phyloP scores from a whole-genome alignment of 1,284 basidiomycete genomes.

The Salmacisia buchloeana region DNA sequence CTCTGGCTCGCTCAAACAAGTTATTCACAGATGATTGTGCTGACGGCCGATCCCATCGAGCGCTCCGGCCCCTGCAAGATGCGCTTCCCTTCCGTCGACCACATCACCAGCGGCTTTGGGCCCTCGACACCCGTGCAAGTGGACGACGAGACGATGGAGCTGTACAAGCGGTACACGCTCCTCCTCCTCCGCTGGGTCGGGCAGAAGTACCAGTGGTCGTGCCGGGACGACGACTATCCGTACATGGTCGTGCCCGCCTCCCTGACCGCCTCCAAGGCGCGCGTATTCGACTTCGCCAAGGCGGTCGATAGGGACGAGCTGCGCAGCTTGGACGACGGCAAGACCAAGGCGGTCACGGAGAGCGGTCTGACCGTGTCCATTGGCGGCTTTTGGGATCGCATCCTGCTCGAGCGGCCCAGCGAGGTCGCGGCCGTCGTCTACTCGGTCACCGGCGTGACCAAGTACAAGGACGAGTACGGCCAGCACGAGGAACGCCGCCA shows the following conservation, averaged over 20 bases:
- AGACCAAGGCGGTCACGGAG: background rate
- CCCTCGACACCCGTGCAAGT: background rate
- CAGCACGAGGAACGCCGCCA: background rate
- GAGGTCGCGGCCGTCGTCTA: constrained; percentile 1
- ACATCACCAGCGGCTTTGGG: background rate
- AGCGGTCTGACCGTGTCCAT: background rate
- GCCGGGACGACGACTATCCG: background rate
- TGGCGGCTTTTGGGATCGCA: background rate
- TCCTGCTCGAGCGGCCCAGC: background rate
- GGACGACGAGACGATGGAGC: background rate
- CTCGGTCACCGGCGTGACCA: background rate
- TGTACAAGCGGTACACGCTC: background rate
- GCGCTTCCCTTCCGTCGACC: background rate
- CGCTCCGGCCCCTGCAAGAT: background rate
- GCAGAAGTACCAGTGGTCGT: background rate
- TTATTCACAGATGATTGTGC: background rate
- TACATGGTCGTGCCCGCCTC: background rate
- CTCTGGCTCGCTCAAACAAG: background rate
- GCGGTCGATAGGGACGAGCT: constrained; percentile 4
- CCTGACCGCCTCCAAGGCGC: background rate
- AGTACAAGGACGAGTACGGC: background rate
- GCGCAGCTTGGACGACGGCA: background rate
- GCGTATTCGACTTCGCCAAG: constrained; percentile 1
- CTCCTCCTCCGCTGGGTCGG: background rate
- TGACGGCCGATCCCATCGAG: background rate